Conservation (phyloP, 371 early-diverging fungal genomes). For the Homolaphlyctis polyrhiza region DNA sequence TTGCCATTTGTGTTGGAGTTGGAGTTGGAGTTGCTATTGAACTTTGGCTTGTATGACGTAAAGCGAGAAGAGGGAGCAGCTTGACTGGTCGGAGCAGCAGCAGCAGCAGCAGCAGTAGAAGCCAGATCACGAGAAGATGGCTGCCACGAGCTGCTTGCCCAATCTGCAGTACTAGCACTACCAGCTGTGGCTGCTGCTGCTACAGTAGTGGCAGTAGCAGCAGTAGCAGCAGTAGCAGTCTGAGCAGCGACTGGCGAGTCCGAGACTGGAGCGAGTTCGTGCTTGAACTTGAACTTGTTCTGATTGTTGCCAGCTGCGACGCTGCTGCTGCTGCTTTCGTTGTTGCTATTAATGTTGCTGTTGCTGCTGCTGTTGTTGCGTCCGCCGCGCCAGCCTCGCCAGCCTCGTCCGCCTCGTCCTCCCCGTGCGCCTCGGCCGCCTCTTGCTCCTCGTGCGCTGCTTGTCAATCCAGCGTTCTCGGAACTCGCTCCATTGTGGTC, state of each 20-base stretch:
- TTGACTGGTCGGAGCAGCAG: background rate
- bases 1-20: too few relatives aligned
- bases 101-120: background rate
- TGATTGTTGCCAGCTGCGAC: too few relatives aligned
- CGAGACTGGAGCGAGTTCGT: background rate
- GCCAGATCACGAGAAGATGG: background rate
- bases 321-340: too few relatives aligned
- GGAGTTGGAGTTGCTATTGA: background rate
- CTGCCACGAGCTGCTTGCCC: background rate
- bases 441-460: background rate
- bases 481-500: background rate
- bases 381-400: background rate
- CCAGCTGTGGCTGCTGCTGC: constrained; percentile 6
- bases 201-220: constrained; percentile 7
- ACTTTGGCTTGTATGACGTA: too few relatives aligned
- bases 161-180: background rate
- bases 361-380: constrained; percentile 7
- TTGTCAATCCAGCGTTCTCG: background rate
- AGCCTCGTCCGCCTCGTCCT: constrained; percentile 1
- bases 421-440: background rate
- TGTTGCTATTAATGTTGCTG: background rate
- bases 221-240: constrained; percentile 8
- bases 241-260: constrained; percentile 9
- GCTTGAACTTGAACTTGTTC: too few relatives aligned
- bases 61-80: background rate